Base-by-base conservation (phyloP, 1,139 yeast genomes). In the Blastobotrys persicus region DNA sequence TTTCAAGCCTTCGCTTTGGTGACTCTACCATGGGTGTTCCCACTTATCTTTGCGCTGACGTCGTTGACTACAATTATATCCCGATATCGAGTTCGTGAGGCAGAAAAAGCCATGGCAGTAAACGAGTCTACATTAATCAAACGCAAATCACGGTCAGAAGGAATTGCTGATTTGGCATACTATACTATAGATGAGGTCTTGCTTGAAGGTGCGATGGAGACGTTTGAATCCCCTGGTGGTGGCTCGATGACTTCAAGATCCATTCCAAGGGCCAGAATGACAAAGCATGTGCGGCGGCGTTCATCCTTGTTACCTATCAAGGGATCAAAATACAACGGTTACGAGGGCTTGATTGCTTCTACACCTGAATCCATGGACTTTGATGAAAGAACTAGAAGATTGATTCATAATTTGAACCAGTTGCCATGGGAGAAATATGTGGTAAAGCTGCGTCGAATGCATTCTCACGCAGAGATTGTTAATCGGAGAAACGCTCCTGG, bases 401-500 rank as follows among this genome's bases (percentile, higher is more conserved):
- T 83, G 49, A 76, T 85, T 34, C 67, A 69, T 17, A 75, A 76
- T 54, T 71, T 88, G 62, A 86, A 87, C 65, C 59, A 66, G 2
- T 65, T 87, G n/a, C 63, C 70, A 1, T 88, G 95, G 95, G 69
- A 72, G 33, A 88, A 86, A 64, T 84, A 66, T 61, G 92, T 91
- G 0, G 74, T 87, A 31, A 73, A 83, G 50, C 82, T 88, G 45
- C 74, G 84, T 44, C 80, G 92, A 2, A 75, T 76, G 54, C 78
- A 81, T 45, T 78, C 95, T 0, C 96, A 88, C 62, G 88, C 95
- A 1, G 95, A 91, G 6, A 83, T 88, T 2, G 67, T 68, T n/a
- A 64, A 68, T 44, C 57, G 72, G 4, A 54, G 64, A 23, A 48
- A 58, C 33, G 49, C 54, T 39, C 57, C 62, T 1, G 65, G 66